These are phyloP conservation scores for Solanum chiquidenum DNA, from an alignment of 257 asterid species.

Conservation along the genomic window DNA sequence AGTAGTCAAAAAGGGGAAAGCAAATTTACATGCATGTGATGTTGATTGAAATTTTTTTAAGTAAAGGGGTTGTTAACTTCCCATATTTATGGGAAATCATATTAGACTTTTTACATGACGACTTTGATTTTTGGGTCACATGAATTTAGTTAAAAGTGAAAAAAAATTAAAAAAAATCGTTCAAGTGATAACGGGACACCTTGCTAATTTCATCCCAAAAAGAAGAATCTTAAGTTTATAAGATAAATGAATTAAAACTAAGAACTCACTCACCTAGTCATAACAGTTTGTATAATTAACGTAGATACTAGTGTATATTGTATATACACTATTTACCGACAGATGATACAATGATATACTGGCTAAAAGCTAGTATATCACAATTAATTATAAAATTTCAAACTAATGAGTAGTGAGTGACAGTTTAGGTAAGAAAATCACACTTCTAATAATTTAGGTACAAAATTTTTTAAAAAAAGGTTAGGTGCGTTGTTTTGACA, in stretches of 20 bases:
- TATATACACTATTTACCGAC: not conserved
- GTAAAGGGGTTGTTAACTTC: not conserved
- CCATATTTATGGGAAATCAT: not conserved
- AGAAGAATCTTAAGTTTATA: not conserved
- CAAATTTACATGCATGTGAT: not conserved
- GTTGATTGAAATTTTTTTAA: not conserved
- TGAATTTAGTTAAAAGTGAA: not conserved
- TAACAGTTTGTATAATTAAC: not conserved
- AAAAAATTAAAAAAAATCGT: not conserved
- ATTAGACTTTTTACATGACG: not conserved
- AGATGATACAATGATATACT: not conserved
- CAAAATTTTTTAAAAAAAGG: too few relatives aligned
- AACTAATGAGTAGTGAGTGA: not conserved
- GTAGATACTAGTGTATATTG: not conserved
- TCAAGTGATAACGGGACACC: not conserved
- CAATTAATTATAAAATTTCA: not conserved
- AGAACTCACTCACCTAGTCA: not conserved
- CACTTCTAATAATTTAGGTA: too few relatives aligned
- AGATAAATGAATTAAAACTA: not conserved
- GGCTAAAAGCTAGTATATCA: not conserved
- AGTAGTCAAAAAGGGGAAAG: not conserved
- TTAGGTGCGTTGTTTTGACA: not conserved
- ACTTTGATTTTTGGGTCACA: not conserved
- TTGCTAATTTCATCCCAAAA: not conserved
- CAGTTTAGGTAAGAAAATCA: too few relatives aligned